Evolutionary conservation across 306 rosid genomes (phyloP).

Genomic region (Rubus idaeus): DNA sequence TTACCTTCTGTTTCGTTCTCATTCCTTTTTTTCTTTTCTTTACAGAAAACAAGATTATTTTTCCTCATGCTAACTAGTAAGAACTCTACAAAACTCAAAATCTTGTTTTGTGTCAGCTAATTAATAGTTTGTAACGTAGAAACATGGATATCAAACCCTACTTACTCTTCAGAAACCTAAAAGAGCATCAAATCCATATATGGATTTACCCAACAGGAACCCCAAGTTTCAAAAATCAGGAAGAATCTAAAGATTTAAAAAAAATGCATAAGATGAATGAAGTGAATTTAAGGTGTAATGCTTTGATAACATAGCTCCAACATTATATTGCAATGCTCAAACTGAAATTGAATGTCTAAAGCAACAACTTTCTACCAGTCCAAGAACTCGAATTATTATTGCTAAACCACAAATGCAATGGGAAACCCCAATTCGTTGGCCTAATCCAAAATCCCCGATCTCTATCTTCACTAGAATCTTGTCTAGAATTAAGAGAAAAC

Average conservation of each 20-base stretch:
- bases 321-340: background rate
- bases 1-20: background rate
- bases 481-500: constrained; percentile 6
- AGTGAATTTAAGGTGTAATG: background rate
- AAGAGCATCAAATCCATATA: background rate
- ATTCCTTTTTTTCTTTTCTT: no score
- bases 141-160: no score
- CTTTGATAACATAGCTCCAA: background rate
- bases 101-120: background rate
- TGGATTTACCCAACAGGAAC: background rate
- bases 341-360: background rate
- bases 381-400: background rate
- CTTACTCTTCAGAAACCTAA: background rate
- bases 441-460: constrained; percentile 4
- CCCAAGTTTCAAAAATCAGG: background rate
- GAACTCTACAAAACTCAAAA: background rate
- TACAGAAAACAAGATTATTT: background rate
- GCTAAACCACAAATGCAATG: background rate
- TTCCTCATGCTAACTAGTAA: background rate
- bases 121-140: background rate
- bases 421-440: constrained; percentile 7
- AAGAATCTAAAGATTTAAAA: no score
- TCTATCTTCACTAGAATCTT: background rate
- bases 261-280: background rate
- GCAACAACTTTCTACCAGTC: background rate